Evolutionary conservation across 2,329 filamentous ascomycete genomes (phyloP).

Genomic region (Aspergillus fischeri): DNA sequence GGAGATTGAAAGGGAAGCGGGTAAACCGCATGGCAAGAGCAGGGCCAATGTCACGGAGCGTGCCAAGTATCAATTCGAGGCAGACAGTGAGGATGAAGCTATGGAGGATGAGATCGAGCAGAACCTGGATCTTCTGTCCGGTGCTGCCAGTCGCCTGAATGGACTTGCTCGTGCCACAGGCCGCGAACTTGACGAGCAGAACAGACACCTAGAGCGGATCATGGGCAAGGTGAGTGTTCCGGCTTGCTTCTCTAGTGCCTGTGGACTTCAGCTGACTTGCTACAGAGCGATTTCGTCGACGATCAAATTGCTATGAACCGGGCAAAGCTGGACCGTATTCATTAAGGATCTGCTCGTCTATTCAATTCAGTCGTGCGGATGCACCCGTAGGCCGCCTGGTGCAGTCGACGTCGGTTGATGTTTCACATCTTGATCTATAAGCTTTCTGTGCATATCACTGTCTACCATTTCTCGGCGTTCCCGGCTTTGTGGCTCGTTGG

Average conservation of each 20-base stretch:
- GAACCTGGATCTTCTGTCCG: constrained; percentile 58
- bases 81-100: constrained; percentile 65
- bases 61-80: constrained; percentile 73
- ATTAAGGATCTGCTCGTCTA: constrained; percentile 17
- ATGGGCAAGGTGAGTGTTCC: constrained; percentile 63
- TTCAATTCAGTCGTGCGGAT: neutral
- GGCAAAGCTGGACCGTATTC: constrained; percentile 60
- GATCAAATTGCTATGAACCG: constrained; percentile 77
- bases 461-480: constrained; percentile 21
- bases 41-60: constrained; percentile 56
- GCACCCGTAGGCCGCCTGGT: constrained; percentile 26
- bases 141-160: constrained; percentile 67
- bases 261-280: constrained; percentile 17
- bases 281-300: constrained; percentile 75
- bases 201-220: constrained; percentile 72
- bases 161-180: constrained; percentile 69
- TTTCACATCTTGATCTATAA: constrained; percentile 9
- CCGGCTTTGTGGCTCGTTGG: constrained; percentile 7
- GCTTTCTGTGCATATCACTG: constrained; percentile 11
- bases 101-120: constrained; percentile 69
- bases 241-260: neutral
- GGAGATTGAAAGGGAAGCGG: constrained; percentile 55
- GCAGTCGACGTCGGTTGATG: constrained; percentile 19
- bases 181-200: constrained; percentile 71
- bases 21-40: constrained; percentile 48